phyloP scores from a whole-genome alignment of 2,329 filamentous ascomycete species.

The Colletotrichum kahawae region DNA sequence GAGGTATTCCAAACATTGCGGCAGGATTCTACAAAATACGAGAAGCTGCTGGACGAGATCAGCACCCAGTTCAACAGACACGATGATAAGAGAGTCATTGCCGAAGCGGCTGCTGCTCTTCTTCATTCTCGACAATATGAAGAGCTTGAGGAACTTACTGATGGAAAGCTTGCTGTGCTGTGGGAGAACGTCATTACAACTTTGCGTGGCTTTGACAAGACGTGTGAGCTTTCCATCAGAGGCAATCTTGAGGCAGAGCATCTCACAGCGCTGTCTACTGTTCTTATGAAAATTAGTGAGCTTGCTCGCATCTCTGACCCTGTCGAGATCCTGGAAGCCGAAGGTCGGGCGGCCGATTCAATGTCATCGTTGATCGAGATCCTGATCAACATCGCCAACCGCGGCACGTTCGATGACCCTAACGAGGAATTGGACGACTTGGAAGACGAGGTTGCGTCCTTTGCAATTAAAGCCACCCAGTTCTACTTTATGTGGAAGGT shows the following conservation, averaged over 20 bases:
- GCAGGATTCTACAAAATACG: slow-evolving; percentile 82
- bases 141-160: slow-evolving; percentile 85
- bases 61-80: slow-evolving; percentile 95
- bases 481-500: slow-evolving; percentile 98
- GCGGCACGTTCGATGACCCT: slow-evolving; percentile 72
- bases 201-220: slow-evolving; percentile 73
- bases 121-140: slow-evolving; percentile 86
- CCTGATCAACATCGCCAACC: slow-evolving; percentile 73
- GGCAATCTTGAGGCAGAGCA: slow-evolving; percentile 70
- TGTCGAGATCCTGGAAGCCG: slow-evolving; percentile 73
- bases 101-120: slow-evolving; percentile 82
- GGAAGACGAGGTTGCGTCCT: slow-evolving; percentile 79
- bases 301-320: slow-evolving; percentile 82
- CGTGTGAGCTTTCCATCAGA: slow-evolving; percentile 73
- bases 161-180: slow-evolving; percentile 77
- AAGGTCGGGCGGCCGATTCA: slow-evolving; percentile 52
- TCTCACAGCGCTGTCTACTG: slow-evolving; percentile 74
- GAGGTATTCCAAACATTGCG: slow-evolving; percentile 88
- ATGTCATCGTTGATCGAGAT: slow-evolving; percentile 66
- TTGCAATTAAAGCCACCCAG: slow-evolving; percentile 76
- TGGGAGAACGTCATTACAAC: slow-evolving; percentile 86
- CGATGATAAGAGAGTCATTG: slow-evolving; percentile 82
- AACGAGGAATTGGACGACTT: slow-evolving; percentile 75
- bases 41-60: slow-evolving; percentile 85
- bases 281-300: slow-evolving; percentile 80